Conservation (phyloP, 2,329 filamentous ascomycete genomes). For the Endoconidiophora polonica region DNA sequence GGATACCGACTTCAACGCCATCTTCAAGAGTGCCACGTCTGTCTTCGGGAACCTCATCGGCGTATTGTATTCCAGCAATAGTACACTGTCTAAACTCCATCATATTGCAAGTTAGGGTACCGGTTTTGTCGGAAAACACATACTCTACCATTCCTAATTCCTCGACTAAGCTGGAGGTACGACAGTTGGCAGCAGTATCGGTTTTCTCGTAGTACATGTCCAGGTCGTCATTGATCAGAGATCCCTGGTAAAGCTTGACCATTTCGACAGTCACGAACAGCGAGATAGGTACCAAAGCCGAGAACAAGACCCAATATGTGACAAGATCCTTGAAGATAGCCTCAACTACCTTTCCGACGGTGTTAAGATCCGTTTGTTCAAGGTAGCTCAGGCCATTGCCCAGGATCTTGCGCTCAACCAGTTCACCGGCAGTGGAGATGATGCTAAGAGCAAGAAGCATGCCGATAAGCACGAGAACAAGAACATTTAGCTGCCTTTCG, state of each 20-base stretch:
- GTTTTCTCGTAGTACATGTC: slow-evolving; percentile 96
- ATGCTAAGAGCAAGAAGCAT: slow-evolving; percentile 75
- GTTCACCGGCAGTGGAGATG: slow-evolving; percentile 78
- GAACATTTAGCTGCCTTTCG: slow-evolving; percentile 80
- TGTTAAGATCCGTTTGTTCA: slow-evolving; percentile 43
- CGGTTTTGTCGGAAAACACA: slow-evolving; percentile 96
- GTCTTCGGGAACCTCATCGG: slow-evolving; percentile 82
- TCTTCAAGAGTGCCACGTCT: slow-evolving; percentile 68
- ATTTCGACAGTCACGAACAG: slow-evolving; percentile 95
- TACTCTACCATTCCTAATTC: slow-evolving; percentile 97
- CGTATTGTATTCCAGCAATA: slow-evolving; percentile 87
- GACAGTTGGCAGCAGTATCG: slow-evolving; percentile 87
- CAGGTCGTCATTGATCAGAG: slow-evolving; percentile 89
- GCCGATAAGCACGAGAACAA: slow-evolving; percentile 76
- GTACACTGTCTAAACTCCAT: slow-evolving; percentile 97
- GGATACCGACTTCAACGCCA: slow-evolving; percentile 59
- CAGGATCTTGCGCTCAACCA: slow-evolving; percentile 56
- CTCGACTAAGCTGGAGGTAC: slow-evolving; percentile 91
- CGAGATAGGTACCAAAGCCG: slow-evolving; percentile 88
- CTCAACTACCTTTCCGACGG: slow-evolving; percentile 37
- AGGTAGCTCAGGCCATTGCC: slow-evolving; percentile 55
- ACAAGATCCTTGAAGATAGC: slow-evolving; percentile 90
- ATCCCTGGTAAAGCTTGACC: slow-evolving; percentile 97
- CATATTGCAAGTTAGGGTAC: slow-evolving; percentile 87
- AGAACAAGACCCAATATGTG: slow-evolving; percentile 97